phyloP scores from a whole-genome alignment of 2,329 filamentous ascomycete species.

The Colletotrichum gloeosporioides region DNA sequence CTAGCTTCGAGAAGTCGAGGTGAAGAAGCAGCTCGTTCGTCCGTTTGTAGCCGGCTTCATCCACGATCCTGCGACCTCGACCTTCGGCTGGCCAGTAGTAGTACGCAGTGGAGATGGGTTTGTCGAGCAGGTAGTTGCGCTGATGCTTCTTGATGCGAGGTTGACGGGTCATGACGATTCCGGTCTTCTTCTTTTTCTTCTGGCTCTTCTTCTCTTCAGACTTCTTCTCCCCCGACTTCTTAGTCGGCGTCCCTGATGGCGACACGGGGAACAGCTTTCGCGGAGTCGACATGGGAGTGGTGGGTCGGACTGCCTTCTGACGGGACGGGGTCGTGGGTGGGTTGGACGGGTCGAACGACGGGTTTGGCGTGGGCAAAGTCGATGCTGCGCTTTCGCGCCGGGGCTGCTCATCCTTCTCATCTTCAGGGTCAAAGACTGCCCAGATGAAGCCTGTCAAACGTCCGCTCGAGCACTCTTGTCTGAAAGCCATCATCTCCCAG shows the following conservation, averaged over 20 bases:
- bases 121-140: conserved; percentile 54
- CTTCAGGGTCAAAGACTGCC: conserved; percentile 76
- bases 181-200: conserved; percentile 56
- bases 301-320: conserved; percentile 24
- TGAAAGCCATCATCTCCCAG: conserved; percentile 98
- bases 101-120: conserved; percentile 61
- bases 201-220: conserved; percentile 40
- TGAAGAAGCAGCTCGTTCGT: conserved; percentile 73
- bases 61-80: conserved; percentile 68
- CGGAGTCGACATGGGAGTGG: conserved; percentile 37
- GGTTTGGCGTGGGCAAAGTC: conserved; percentile 30
- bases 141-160: conserved; percentile 69
- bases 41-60: conserved; percentile 69
- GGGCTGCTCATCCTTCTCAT: conserved; percentile 10
- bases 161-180: conserved; percentile 66
- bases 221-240: conserved; percentile 31
- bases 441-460: conserved; percentile 93
- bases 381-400: background rate
- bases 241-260: conserved; percentile 28
- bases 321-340: conserved; percentile 37
- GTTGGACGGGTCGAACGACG: conserved; percentile 29
- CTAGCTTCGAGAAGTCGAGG: conserved; percentile 73
- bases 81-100: conserved; percentile 70
- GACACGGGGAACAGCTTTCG: conserved; percentile 33
- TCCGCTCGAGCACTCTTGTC: conserved; percentile 94